Evolutionary conservation across 495 filamentous ascomycete genomes (phyloP), one percentile per base, ranked within the genome.

Genomic region (Talaromyces borbonicus): DNA sequence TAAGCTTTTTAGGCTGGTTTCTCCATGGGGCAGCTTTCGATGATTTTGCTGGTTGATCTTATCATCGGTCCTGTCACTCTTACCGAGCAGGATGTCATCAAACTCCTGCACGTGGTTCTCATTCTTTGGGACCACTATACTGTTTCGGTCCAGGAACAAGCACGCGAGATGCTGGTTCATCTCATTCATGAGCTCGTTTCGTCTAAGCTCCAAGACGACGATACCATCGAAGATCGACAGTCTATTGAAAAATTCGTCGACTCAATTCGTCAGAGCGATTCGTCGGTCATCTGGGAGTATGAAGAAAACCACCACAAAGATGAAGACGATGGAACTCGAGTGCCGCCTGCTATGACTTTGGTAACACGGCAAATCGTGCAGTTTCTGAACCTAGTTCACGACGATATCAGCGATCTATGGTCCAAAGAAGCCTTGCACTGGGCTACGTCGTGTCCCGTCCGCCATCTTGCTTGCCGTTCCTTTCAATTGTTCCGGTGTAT

Each of bases 401-500:
- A 89, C n/a, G 79, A 84, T 5, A 79, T 97, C 46, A 83, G 87
- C 47, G 87, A 93, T 31, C 75, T 88, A 30, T 96, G 90, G 90
- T 85, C 82, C 18, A 87, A 85, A 55, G 74, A 90, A 46, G 86
- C 89, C 0, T 68, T 99, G 49, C 84, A 81, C 43, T 99, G 92
- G 92, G 92, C 93, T 23, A 95, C 92, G 0, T 92, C 87, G 5
- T 99, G 93, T 56, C 86, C 92, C 0, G 93, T 97, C n/a, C 74
- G 87, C 24, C 92, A 99, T 67, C 68, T 97, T 29, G 92, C 92
- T 2, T 99, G 92, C 57, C 79, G 92, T 33, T 97, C 93, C 5
- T 95, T 99, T 62, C 93, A 99, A 61, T 83, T 97, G 1, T 99
- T 96, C 69, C 77, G 92, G 8, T 96, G 89, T 58, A 87, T 96